phyloP scores from a whole-genome alignment of 192 early-diverging fungal genomes.

The Backusella psychrophila region DNA sequence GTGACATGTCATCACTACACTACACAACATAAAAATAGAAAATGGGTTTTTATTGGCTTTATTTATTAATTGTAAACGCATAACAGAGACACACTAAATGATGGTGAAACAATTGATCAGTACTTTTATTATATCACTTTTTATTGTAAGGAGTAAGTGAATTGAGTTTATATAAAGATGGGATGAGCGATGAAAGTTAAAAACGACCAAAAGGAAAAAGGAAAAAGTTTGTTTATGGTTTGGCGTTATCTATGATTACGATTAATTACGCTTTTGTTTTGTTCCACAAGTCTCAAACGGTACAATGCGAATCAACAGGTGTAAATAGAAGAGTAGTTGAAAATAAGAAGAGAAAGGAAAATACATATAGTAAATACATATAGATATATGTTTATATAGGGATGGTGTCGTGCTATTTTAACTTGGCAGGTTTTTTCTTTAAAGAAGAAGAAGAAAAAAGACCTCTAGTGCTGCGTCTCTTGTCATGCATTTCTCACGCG shows the following conservation, averaged over 20 bases:
- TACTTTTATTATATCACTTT: neutral
- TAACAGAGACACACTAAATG: neutral
- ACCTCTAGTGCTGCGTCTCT: neutral
- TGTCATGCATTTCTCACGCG: neutral
- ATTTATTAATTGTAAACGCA: neutral
- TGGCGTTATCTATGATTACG: neutral
- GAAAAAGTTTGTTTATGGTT: neutral
- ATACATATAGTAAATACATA: neutral
- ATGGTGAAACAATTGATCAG: neutral
- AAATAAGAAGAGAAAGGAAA: neutral
- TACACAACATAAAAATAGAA: neutral
- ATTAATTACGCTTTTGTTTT: neutral
- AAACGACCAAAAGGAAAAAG: neutral
- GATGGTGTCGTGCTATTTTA: neutral
- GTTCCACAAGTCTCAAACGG: neutral
- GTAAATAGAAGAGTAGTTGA: no score
- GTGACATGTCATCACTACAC: neutral
- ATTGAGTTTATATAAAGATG: no score
- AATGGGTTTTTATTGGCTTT: neutral
- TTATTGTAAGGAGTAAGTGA: no score
- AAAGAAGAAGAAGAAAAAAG: neutral
- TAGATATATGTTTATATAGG: neutral
- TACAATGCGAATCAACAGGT: no score
- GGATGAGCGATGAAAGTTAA: neutral
- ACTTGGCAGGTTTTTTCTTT: neutral